These are phyloP conservation scores for Pseudonectria foliicola DNA, from an alignment of 2,329 filamentous ascomycete genomes.

Conservation along the genomic window DNA sequence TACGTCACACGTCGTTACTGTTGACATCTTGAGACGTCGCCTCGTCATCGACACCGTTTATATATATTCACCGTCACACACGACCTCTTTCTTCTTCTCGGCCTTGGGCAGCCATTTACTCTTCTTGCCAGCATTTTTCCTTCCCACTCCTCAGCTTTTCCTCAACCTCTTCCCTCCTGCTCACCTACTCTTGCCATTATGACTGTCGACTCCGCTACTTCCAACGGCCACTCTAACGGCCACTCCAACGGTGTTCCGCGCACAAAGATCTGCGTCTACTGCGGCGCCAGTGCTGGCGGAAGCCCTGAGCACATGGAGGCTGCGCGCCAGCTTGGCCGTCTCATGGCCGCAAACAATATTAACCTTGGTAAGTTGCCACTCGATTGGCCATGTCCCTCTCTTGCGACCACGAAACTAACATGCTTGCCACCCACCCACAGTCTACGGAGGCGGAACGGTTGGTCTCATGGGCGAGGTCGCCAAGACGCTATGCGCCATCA, in stretches of 20 bases:
- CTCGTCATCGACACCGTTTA: too few species aligned
- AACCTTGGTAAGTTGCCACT: conserved; percentile 50
- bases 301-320: conserved; percentile 70
- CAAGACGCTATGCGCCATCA: conserved; percentile 73
- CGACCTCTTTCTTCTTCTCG: conserved; percentile 5
- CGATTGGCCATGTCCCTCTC: conserved; percentile 1
- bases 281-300: conserved; percentile 70
- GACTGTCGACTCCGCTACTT: conserved; percentile 20
- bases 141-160: neutral
- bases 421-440: conserved; percentile 29
- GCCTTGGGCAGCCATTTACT: too few species aligned
- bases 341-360: conserved; percentile 71
- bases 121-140: neutral
- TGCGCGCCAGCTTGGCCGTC: conserved; percentile 65
- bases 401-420: neutral
- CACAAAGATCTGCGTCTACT: conserved; percentile 87
- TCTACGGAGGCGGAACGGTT: conserved; percentile 91
- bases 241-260: conserved; percentile 27
- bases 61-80: too few species aligned
- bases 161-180: neutral
- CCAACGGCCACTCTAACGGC: conserved; percentile 20
- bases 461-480: conserved; percentile 95
- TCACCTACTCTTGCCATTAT: conserved; percentile 14
- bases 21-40: too few species aligned
- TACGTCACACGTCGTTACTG: too few species aligned